Evolutionary conservation across 2,329 filamentous ascomycete genomes (phyloP), one percentile per base, ranked within the genome.

Genomic region (Ceratocystis cacaofunesta): DNA sequence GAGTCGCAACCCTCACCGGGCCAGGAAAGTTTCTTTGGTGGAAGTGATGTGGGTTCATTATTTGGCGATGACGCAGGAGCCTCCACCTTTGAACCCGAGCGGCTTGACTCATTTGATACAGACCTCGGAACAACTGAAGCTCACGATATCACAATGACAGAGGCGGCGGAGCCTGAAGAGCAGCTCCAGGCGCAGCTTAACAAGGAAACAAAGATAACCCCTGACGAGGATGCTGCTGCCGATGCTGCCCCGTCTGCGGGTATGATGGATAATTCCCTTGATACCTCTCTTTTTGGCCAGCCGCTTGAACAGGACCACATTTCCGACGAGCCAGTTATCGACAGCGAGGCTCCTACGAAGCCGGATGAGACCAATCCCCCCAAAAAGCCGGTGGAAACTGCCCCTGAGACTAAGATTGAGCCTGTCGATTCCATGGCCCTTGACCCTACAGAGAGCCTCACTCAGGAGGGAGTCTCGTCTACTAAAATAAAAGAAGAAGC

Each of bases 1-100:
- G 74, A 75, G 50, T 77, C 76, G 32, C 78, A 82, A 85, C 85
- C 70, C 79, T 84, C 85, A 46, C 90, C 87, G 0, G 84, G 85
- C 10, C 88, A 92, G 68, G 82, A 85, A 69, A 95, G 90, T 61
- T 78, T 96, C 0, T 96, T 96, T 71, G 88, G 85, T 10, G 88
- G 88, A 0, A 90, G 90, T 70, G 84, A 85, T 22, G 85, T 82
- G 0, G 90, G 91, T 60, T 95, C 91, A 1, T 79, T 99, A 1
- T 99, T 97, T 73, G 94, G 92, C 1, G 91, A 95, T 69, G 87
- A 77, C 8, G 75, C 77, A 15, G 73, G 86, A 75, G 65, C 61
- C 6, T 62, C 46, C 28, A 55, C 61, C 5, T 72, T 80, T 74
- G 69, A 79, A 74, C 68, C 81, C 74, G 72, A 81, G 28, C 85